Evolutionary conservation across 306 rosid species (phyloP).

Genomic region (Acacia confusa): DNA sequence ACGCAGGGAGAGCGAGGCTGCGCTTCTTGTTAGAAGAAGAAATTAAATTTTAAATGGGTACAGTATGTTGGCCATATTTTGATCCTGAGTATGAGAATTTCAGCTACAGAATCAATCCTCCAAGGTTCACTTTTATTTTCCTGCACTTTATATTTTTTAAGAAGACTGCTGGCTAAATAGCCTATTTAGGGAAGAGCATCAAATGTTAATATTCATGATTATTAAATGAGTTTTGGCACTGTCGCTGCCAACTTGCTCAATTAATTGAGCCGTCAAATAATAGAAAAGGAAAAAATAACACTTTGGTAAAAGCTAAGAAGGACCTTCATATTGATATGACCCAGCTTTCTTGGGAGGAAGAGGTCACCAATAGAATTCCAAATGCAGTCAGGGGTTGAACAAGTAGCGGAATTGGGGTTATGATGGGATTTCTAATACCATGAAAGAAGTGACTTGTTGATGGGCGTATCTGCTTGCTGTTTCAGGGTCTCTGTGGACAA

Average conservation of each 20-base stretch:
- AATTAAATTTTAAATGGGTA: conserved; percentile 46
- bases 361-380: background rate
- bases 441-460: conserved; percentile 23
- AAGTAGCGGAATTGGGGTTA: conserved; percentile 8
- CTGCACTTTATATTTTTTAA: background rate
- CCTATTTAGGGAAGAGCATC: conserved; percentile 5
- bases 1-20: conserved; percentile 33
- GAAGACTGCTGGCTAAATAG: background rate
- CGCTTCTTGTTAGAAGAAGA: conserved; percentile 21
- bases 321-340: background rate
- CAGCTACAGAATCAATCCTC: conserved; percentile 80
- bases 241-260: background rate
- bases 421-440: conserved; percentile 1
- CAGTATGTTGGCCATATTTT: conserved; percentile 82
- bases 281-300: background rate
- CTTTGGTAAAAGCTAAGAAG: background rate
- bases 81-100: conserved; percentile 89
- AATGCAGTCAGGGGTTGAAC: background rate
- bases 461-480: conserved; percentile 23
- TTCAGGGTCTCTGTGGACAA: conserved; percentile 87
- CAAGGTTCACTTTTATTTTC: conserved; percentile 51
- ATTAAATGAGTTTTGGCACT: conserved; percentile 3
- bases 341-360: too few relatives aligned
- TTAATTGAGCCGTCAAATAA: background rate
- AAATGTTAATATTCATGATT: conserved; percentile 4